Evolutionary conservation across 2,329 filamentous ascomycete genomes (phyloP).

Genomic region (Volutella citrinella): DNA sequence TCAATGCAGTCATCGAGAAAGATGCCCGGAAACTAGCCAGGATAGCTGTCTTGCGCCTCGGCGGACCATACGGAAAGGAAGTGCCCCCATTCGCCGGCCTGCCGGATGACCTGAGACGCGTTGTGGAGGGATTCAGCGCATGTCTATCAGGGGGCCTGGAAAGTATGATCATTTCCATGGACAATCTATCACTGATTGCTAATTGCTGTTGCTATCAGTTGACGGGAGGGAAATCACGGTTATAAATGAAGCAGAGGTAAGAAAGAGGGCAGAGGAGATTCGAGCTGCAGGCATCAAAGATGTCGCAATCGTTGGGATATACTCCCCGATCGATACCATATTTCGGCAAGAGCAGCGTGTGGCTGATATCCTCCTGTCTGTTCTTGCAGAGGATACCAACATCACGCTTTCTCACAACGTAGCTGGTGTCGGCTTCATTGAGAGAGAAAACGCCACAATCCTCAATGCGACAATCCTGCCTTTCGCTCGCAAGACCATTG

Average conservation of each 20-base stretch:
- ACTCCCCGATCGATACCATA: constrained; percentile 5
- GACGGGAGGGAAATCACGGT: constrained; percentile 6
- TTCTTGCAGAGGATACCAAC: not conserved
- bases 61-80: constrained; percentile 36
- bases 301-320: constrained; percentile 4
- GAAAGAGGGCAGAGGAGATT: constrained; percentile 1
- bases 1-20: constrained; percentile 43
- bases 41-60: constrained; percentile 42
- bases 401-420: constrained; percentile 6
- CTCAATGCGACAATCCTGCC: constrained; percentile 58
- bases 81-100: constrained; percentile 43
- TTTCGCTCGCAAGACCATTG: constrained; percentile 54
- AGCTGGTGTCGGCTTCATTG: constrained; percentile 45
- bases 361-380: not conserved
- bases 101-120: constrained; percentile 32
- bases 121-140: constrained; percentile 36
- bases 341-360: constrained; percentile 3
- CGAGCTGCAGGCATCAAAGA: constrained; percentile 4
- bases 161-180: constrained; percentile 25
- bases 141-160: constrained; percentile 42
- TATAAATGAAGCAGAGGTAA: not conserved
- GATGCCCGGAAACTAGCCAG: constrained; percentile 37
- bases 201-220: not conserved
- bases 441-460: constrained; percentile 63
- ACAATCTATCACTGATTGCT: accelerated